Conservation (phyloP, 768 basidiomycete species). For the Dacryopinax primogenitus region DNA sequence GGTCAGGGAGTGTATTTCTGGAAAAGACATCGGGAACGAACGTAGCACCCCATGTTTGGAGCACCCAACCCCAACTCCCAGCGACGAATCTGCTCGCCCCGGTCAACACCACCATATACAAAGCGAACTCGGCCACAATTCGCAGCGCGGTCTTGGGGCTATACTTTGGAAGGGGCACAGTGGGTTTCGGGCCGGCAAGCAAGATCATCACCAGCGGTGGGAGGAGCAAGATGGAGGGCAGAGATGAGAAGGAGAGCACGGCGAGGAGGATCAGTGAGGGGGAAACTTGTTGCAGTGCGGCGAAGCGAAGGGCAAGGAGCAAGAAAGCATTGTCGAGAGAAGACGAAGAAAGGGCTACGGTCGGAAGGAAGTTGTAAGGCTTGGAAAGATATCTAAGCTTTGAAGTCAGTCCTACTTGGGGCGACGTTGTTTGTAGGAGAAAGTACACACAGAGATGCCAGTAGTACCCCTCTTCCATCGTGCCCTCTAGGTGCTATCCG, state of each 20-base stretch:
- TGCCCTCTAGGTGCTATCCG: slow-evolving; percentile 38
- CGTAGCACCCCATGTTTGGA: slow-evolving; percentile 78
- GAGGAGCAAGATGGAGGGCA: slow-evolving; percentile 57
- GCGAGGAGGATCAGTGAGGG: slow-evolving; percentile 54
- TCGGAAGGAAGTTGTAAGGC: slow-evolving; percentile 72
- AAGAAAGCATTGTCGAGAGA: slow-evolving; percentile 65
- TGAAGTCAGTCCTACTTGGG: slow-evolving; percentile 15
- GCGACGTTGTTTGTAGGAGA: not conserved
- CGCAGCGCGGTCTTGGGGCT: slow-evolving; percentile 24
- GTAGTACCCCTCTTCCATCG: slow-evolving; percentile 43
- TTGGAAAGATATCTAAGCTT: slow-evolving; percentile 66
- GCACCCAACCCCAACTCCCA: slow-evolving; percentile 55
- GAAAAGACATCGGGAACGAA: slow-evolving; percentile 24
- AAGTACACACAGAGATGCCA: slow-evolving; percentile 54
- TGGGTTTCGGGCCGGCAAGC: slow-evolving; percentile 47
- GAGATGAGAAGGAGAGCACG: slow-evolving; percentile 54
- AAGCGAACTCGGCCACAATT: slow-evolving; percentile 38
- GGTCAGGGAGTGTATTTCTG: not conserved
- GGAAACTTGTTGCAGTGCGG: slow-evolving; percentile 41
- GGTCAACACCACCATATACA: slow-evolving; percentile 40
- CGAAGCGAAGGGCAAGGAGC: slow-evolving; percentile 38
- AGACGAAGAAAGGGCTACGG: slow-evolving; percentile 69
- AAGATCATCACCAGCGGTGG: slow-evolving; percentile 55
- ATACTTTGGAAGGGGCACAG: slow-evolving; percentile 46
- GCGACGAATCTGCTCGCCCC: slow-evolving; percentile 42